Evolutionary conservation across 441 rosid genomes (phyloP), one percentile per base, ranked within the genome.

Genomic region (Gossypium trilobum): DNA sequence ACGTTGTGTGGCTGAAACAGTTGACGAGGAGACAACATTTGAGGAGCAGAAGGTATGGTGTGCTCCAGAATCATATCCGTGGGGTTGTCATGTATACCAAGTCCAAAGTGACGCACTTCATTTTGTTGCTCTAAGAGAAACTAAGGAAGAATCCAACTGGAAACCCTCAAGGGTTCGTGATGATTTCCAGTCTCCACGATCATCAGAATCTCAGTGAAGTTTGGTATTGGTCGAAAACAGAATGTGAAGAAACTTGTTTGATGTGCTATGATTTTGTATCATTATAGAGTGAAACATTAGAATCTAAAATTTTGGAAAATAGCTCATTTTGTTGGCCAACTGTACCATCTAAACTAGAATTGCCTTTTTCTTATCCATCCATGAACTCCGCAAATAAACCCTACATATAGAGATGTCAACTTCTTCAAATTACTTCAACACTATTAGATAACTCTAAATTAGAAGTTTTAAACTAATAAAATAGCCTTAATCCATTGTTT

Each of bases 11-110:
- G 89, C 93, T 1, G 88, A 90, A 71, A 83, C 95, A 16, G 73
- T 81, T 0, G 89, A 83, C 0, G 98, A 95, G 80, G 87, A 80
- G 78, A 86, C 95, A 2, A 92, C 82, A 68, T 92, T 92, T n/a
- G 98, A 92, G 82, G 91, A 89, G 52, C 96, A 87, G 36, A 91
- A 89, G 85, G 81, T 92, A 54, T 95, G 99, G 99, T 86, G 90
- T 0, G 86, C 89, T 14, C 87, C 93, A 20, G 93, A 90, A 58
- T 86, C 96, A 1, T 95, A 89, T 73, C 98, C 98, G 0, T 92
- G 99, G 99, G 93, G 85, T 46, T 95, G 97, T 71, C 95, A 91
- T 68, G 71, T 95, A 7, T 95, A 95, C 82, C 99, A 89, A 80
- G 88, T 90, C 14, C 84, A 78, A 51, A 95, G 98, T 31, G 97